Evolutionary conservation across 2,329 filamentous ascomycete genomes (phyloP).

Genomic region (Fusarium chaquense): DNA sequence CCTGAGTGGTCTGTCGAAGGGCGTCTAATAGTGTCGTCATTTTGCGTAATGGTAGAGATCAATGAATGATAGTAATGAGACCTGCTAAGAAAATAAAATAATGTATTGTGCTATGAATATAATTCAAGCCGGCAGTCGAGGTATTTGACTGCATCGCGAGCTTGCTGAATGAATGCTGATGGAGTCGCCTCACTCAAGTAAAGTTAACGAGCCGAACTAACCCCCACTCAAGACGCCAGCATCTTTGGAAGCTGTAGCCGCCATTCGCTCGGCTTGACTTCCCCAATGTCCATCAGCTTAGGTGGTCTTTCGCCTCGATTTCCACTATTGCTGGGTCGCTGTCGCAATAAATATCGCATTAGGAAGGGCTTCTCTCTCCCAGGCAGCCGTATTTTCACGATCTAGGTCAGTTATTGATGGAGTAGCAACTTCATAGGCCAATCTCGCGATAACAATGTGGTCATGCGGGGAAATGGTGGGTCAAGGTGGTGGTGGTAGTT

Average conservation of each 20-base stretch:
- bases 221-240: conserved; percentile 21
- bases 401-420: conserved; percentile 3
- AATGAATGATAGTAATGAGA: neutral
- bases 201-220: conserved; percentile 15
- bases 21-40: conserved; percentile 48
- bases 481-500: conserved; percentile 3
- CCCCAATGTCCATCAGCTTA: conserved; percentile 25
- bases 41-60: neutral
- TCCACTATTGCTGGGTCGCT: conserved; percentile 26
- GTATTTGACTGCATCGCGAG: conserved; percentile 10
- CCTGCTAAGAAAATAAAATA: neutral
- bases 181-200: conserved; percentile 1
- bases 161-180: neutral
- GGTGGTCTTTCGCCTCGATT: conserved; percentile 26
- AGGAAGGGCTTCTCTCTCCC: neutral
- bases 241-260: conserved; percentile 18
- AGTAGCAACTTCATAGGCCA: conserved; percentile 18
- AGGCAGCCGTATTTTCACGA: conserved; percentile 32
- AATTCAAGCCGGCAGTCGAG: neutral
- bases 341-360: conserved; percentile 16
- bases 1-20: conserved; percentile 47
- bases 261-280: conserved; percentile 34
- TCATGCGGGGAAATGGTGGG: conserved; percentile 40
- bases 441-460: conserved; percentile 19
- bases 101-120: conserved; percentile 16